Percentiles rank a stretch among this genome's conserved stretches.
These are phyloP conservation scores for Candida boleticola DNA, from an alignment of 805 yeast species.

Conservation along the genomic window DNA sequence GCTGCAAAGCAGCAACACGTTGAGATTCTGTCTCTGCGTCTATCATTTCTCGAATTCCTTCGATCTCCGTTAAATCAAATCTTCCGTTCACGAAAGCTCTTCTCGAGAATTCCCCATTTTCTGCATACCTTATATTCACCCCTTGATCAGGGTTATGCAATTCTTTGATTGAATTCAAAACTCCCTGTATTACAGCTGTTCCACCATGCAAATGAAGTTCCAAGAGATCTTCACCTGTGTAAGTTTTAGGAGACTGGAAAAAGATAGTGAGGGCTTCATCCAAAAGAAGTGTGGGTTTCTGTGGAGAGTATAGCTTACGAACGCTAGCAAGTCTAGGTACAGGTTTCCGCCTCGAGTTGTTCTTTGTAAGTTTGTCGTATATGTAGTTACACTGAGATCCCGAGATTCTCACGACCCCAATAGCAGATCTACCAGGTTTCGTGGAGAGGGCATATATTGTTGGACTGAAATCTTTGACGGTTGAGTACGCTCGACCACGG, in stretches of 20 bases:
- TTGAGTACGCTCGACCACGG: neutral
- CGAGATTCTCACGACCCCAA: constrained; percentile 80
- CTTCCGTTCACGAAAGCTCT: constrained; percentile 84
- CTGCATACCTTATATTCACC: constrained; percentile 69
- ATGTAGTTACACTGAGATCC: constrained; percentile 61
- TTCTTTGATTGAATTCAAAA: constrained; percentile 56
- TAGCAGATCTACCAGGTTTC: constrained; percentile 75
- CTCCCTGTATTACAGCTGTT: constrained; percentile 71
- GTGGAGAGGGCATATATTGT: constrained; percentile 93
- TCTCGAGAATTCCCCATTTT: constrained; percentile 87
- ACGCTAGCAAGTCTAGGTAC: constrained; percentile 58
- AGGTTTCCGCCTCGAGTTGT: neutral
- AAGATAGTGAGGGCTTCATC: constrained; percentile 76
- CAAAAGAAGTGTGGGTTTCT: constrained; percentile 37
- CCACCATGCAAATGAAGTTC: constrained; percentile 97
- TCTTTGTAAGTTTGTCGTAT: constrained; percentile 46
- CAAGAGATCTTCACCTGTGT: constrained; percentile 87
- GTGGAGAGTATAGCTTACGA: constrained; percentile 51
- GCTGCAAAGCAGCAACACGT: constrained; percentile 67
- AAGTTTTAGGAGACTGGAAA: constrained; percentile 73
- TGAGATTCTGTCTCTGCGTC: constrained; percentile 94
- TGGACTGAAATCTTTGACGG: constrained; percentile 32
- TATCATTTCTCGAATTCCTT: constrained; percentile 83
- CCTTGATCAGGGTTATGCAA: constrained; percentile 47
- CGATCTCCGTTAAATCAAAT: constrained; percentile 84